These are phyloP conservation scores for Gossypium lobatum DNA, from an alignment of 441 rosid genomes.

Conservation along the genomic window DNA sequence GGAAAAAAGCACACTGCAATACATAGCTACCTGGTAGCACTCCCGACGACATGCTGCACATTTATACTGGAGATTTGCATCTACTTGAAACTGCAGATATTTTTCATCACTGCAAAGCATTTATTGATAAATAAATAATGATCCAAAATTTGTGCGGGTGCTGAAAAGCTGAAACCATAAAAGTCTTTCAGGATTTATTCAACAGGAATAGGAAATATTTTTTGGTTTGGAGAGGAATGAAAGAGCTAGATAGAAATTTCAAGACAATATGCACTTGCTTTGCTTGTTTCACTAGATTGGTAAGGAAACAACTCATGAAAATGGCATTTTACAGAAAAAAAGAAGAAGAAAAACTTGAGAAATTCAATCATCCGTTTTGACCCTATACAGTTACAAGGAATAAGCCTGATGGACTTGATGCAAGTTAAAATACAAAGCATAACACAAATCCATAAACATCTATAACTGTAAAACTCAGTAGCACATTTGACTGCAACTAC, in stretches of 20 bases:
- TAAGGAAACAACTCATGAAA: neutral
- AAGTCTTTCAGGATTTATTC: neutral
- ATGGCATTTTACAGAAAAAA: neutral
- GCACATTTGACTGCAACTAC: neutral
- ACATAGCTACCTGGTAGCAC: slow-evolving; percentile 44
- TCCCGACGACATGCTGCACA: slow-evolving; percentile 98
- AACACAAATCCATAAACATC: neutral
- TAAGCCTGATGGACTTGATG: neutral
- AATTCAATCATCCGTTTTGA: neutral
- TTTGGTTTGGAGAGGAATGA: neutral
- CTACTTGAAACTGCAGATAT: slow-evolving; percentile 87
- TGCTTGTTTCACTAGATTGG: neutral
- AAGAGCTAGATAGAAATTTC: neutral
- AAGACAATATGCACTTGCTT: neutral
- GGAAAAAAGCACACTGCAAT: neutral
- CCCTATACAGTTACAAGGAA: neutral
- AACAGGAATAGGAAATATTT: neutral
- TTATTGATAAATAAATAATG: slow-evolving; percentile 14
- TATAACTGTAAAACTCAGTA: neutral
- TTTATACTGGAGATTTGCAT: slow-evolving; percentile 84
- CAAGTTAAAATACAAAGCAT: neutral
- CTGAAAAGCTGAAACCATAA: neutral
- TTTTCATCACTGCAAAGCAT: slow-evolving; percentile 76
- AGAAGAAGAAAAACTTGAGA: neutral
- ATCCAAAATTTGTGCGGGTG: neutral